Conservation (phyloP, 2,329 filamentous ascomycete genomes). For the Ophiostoma quercus region DNA sequence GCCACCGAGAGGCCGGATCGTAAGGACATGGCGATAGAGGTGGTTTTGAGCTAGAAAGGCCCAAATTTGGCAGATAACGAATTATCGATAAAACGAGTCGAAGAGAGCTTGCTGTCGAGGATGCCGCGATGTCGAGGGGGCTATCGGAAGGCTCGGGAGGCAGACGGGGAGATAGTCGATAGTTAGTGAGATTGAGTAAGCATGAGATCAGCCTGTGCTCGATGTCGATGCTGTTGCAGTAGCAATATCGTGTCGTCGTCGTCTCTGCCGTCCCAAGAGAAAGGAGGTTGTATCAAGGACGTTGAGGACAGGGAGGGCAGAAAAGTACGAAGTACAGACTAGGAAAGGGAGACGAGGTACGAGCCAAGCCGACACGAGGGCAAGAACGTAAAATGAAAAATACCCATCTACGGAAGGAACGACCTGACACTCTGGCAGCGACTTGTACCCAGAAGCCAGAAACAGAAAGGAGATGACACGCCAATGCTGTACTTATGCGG, state of each 20-base stretch:
- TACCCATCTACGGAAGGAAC: not conserved
- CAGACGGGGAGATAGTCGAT: not conserved
- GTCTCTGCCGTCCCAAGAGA: slow-evolving; percentile 17
- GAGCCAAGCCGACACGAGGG: not conserved
- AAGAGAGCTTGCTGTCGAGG: not conserved
- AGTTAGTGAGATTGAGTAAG: not conserved
- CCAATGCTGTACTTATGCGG: slow-evolving; percentile 15
- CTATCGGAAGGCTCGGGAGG: slow-evolving; percentile 19
- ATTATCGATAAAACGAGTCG: not conserved
- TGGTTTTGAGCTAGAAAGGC: not conserved
- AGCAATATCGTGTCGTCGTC: not conserved
- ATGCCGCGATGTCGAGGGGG: not conserved
- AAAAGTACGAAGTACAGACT: not conserved
- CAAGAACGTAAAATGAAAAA: slow-evolving; percentile 2
- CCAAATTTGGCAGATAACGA: not conserved
- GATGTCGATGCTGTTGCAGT: not conserved
- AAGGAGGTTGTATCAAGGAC: not conserved
- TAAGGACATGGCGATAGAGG: slow-evolving; percentile 11
- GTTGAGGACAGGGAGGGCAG: not conserved
- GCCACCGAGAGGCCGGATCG: slow-evolving; percentile 17
- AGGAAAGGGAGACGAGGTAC: not conserved
- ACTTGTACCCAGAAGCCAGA: not conserved
- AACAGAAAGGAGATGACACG: slow-evolving; percentile 22
- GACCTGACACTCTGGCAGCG: not conserved
- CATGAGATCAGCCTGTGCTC: not conserved